These are phyloP conservation scores for Rhodotorula glutinis DNA, from an alignment of 1,284 basidiomycete species.

Conservation along the genomic window DNA sequence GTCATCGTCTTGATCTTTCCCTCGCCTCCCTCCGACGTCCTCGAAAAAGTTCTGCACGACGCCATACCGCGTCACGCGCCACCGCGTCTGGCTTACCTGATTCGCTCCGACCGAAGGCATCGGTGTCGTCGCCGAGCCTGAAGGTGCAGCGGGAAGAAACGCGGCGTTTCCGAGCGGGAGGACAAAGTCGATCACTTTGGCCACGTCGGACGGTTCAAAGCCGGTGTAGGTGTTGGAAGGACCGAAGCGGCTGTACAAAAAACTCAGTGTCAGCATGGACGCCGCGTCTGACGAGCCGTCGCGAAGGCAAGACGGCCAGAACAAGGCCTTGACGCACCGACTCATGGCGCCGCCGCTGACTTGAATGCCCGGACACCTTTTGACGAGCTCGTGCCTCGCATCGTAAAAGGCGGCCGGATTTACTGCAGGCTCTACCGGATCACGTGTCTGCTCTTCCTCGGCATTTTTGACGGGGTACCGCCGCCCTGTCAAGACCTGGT, in stretches of 20 bases:
- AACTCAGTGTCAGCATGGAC: neutral
- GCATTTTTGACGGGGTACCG: neutral
- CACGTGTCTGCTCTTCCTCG: neutral
- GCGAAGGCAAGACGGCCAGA: neutral
- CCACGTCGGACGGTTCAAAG: slow-evolving; percentile 27
- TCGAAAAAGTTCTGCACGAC: slow-evolving; percentile 40
- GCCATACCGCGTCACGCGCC: slow-evolving; percentile 37
- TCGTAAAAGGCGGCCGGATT: slow-evolving; percentile 9
- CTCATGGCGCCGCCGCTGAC: slow-evolving; percentile 5
- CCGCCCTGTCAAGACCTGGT: slow-evolving; percentile 37
- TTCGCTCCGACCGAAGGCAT: neutral
- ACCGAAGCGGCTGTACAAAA: slow-evolving; percentile 30
- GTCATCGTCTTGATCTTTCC: slow-evolving; percentile 7
- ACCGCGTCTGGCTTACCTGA: slow-evolving; percentile 1
- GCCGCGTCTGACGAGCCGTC: neutral
- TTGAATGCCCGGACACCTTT: neutral
- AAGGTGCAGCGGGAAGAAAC: neutral
- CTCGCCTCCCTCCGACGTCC: slow-evolving; percentile 18
- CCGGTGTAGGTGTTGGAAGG: slow-evolving; percentile 41
- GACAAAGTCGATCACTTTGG: slow-evolving; percentile 41
- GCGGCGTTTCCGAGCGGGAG: slow-evolving; percentile 27
- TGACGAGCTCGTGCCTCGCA: slow-evolving; percentile 24
- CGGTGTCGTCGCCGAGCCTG: neutral
- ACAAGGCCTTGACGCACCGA: slow-evolving; percentile 11
- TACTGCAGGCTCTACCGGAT: too few relatives aligned